Conservation (phyloP, 495 filamentous ascomycete species). For the Filosporella fistucella region DNA sequence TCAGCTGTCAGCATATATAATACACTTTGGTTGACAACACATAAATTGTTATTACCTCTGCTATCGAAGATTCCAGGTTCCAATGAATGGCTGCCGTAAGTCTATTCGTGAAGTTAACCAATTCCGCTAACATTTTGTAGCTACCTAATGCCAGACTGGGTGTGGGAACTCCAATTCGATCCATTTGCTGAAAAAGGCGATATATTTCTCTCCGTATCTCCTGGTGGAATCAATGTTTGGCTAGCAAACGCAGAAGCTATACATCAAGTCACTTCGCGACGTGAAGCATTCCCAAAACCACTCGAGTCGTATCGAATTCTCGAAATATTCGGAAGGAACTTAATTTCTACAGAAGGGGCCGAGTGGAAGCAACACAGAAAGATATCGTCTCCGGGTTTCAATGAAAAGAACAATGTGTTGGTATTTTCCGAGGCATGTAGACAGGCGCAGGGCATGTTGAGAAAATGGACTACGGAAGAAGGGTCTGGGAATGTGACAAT, state of each 20-base stretch:
- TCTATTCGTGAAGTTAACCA: neutral
- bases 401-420: constrained; percentile 64
- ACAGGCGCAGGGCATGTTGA: constrained; percentile 54
- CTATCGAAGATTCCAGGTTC: constrained; percentile 38
- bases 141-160: constrained; percentile 32
- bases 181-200: constrained; percentile 39
- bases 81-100: constrained; percentile 42
- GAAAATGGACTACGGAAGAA: constrained; percentile 45
- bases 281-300: constrained; percentile 66
- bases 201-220: constrained; percentile 51
- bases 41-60: constrained; percentile 41
- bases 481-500: constrained; percentile 40
- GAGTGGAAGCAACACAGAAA: constrained; percentile 66
- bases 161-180: constrained; percentile 33
- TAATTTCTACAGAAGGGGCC: constrained; percentile 62
- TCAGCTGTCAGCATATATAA: constrained; percentile 38
- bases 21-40: constrained; percentile 44
- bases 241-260: constrained; percentile 55
- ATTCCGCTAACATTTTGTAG: neutral
- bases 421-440: constrained; percentile 57
- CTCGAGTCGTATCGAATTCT: constrained; percentile 51
- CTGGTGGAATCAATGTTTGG: constrained; percentile 38
- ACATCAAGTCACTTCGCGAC: constrained; percentile 51
- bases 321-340: constrained; percentile 58
- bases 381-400: constrained; percentile 62